Base-by-base conservation (phyloP, 2,329 filamentous ascomycete genomes). In the Verruconis gallopava region DNA sequence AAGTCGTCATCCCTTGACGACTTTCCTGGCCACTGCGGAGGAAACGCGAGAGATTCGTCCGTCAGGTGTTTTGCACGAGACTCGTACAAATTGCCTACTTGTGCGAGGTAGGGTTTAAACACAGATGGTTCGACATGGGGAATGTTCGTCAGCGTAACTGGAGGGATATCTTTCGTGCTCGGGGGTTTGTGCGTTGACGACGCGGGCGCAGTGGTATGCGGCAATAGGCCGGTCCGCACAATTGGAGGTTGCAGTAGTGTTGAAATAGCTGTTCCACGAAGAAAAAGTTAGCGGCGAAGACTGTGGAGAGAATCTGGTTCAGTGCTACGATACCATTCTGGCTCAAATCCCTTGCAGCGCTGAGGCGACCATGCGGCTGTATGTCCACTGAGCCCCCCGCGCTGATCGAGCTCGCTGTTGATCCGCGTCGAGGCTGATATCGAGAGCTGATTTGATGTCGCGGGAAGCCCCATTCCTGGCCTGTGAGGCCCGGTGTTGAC, bases 201-300 rank as follows among this genome's bases (percentile, higher is more conserved):
- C 13, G 63, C 61, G 2, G 83, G 75, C 2, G 81, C 77, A 2
- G 79, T 70, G 15, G 44, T 81, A 59, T 93, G 81, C 17, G 88
- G 82, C 42, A 86, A 70, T 38, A 94, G 72, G 44, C 89, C 88
- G 2, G 88, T 93, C 49, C 89, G 77, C 44, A 93, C 77, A 50
- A 94, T 93, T 3, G 89, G 85, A 20, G 85, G 81, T 55, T 93
- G 84, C 3, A 96, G 73, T n/a, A 96, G 72, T 1, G 85, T 93
- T 5, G 88, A 94, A 52, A 96, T 96, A 47, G 91, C 82, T 85
- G 43, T 14, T 30, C 25, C 25, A 30, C n/a, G n/a, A n/a, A n/a
- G n/a, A n/a, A n/a, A n/a, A n/a, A n/a, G n/a, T n/a, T n/a, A n/a
- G n/a, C n/a, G n/a, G n/a, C n/a, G n/a, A n/a, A n/a, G n/a, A n/a